Base-by-base conservation (phyloP, 1,284 basidiomycete genomes). In the Ceratobasidium sp. region DNA sequence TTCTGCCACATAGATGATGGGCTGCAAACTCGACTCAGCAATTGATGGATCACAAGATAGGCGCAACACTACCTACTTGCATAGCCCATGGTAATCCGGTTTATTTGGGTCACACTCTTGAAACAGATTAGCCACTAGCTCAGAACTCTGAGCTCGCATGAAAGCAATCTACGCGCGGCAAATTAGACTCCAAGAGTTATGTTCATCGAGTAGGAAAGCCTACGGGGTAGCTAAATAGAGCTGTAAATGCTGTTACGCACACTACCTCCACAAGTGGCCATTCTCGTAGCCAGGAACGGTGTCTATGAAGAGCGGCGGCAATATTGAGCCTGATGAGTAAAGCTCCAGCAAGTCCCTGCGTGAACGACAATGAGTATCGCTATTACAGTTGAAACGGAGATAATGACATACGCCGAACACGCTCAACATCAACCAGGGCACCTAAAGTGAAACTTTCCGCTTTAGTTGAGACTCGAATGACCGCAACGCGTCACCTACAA, bases 81-180 rank as follows among this genome's bases (percentile, higher is more conserved):
- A 93, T 44, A 93, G 85, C 1, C 92, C 91, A 81, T 92, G 91
- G 82, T 90, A 92, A 82, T 93, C 91, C 9, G 88, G 87, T 81
- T 89, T 91, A 10, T 85, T 84, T 7, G 90, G 84, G 82, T 92
- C 91, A 81, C 92, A 93, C 82, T 93, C 92, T 81, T 91, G 89
- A 82, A 93, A 93, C 4, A 93, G 86, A 81, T 92, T 92, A 7
- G 91, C 88, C 2, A 93, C 92, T 17, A 93, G 84, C 81, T 92
- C 91, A 0, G 91, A 92, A 1, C 91, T 88, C 82, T 92, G 92
- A 3, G 91, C 92, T 71, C 92, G 86, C 46, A 89, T 86, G 81
- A 90, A 89, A 50, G 89, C 88, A 75, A 90, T 85, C 87, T 89
- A 61, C 12, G 68, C 1, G 20, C 3, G 9, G 57, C 61, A 44